These are phyloP conservation scores for Starmera caribaea DNA, from an alignment of 805 yeast genomes.

Conservation along the genomic window DNA sequence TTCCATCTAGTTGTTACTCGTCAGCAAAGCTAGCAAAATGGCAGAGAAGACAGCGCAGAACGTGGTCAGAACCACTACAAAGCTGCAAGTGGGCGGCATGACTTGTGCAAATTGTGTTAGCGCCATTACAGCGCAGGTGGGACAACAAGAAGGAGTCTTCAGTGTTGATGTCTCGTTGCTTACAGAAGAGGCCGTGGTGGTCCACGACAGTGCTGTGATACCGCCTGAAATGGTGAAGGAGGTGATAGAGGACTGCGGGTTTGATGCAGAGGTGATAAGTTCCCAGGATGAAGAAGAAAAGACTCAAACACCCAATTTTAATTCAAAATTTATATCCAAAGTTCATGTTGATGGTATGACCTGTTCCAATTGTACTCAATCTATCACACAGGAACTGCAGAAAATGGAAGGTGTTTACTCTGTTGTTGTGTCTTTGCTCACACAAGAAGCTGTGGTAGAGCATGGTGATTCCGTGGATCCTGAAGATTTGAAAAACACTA, in stretches of 20 bases:
- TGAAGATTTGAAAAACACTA: constrained; percentile 33
- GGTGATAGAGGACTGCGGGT: constrained; percentile 57
- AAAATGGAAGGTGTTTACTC: constrained; percentile 38
- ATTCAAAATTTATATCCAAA: background rate
- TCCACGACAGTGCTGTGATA: constrained; percentile 28
- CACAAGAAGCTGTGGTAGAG: constrained; percentile 58
- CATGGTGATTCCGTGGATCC: constrained; percentile 29
- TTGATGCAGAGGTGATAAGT: background rate
- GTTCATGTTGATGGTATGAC: constrained; percentile 57
- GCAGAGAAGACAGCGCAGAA: no score
- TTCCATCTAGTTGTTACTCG: no score
- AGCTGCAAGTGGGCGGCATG: constrained; percentile 47
- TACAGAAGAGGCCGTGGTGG: constrained; percentile 62
- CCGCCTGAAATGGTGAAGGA: constrained; percentile 29
- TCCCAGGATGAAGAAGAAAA: background rate
- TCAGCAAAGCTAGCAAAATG: no score
- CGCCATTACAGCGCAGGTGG: constrained; percentile 48
- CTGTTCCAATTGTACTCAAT: constrained; percentile 69
- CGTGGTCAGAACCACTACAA: no score
- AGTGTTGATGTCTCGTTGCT: constrained; percentile 58
- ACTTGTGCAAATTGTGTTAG: constrained; percentile 81
- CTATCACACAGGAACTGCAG: constrained; percentile 49
- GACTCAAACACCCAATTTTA: background rate
- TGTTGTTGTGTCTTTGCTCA: constrained; percentile 61
- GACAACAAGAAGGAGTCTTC: constrained; percentile 38